A percentile compares a stretch with the other conserved stretches of the same genome.
phyloP scores from a whole-genome alignment of 176 grass and related monocot genomes.

The Saccharum officinarum region DNA sequence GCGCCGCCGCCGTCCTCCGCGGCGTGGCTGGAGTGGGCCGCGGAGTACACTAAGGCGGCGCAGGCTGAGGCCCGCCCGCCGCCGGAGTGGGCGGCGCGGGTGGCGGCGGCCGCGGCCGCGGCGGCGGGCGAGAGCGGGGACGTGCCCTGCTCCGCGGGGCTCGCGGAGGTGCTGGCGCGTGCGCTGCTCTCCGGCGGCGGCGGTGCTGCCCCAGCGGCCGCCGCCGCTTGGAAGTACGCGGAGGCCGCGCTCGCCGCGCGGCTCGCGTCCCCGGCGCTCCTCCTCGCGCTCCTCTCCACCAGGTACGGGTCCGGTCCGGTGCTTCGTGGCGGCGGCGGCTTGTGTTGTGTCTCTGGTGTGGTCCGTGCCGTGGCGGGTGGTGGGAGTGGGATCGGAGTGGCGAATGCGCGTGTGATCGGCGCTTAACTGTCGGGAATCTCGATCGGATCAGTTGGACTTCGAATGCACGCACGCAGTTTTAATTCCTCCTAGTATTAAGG shows the following conservation, averaged over 20 bases:
- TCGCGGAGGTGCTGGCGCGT: slow-evolving; percentile 57
- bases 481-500: not conserved
- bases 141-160: slow-evolving; percentile 53
- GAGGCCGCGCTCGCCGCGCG: slow-evolving; percentile 68
- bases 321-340: not conserved
- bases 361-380: not conserved
- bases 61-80: slow-evolving; percentile 59
- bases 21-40: slow-evolving; percentile 50
- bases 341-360: not conserved
- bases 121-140: slow-evolving; percentile 9
- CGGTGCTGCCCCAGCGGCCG: not conserved
- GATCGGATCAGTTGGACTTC: not conserved
- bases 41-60: slow-evolving; percentile 66
- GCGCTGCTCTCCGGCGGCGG: slow-evolving; percentile 36
- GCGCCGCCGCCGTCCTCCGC: not conserved
- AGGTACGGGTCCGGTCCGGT: slow-evolving; percentile 34
- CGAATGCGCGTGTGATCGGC: slow-evolving; percentile 28
- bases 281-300: slow-evolving; percentile 78
- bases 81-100: slow-evolving; percentile 56
- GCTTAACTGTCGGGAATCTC: not conserved
- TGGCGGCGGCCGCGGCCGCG: slow-evolving; percentile 14
- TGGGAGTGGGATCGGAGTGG: not conserved
- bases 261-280: slow-evolving; percentile 70
- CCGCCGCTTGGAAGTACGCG: slow-evolving; percentile 83
- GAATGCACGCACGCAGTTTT: not conserved